These are phyloP conservation scores for Chaetoceros tenuissimus DNA, from an alignment of 108 stramenopile species.

Conservation along the genomic window DNA sequence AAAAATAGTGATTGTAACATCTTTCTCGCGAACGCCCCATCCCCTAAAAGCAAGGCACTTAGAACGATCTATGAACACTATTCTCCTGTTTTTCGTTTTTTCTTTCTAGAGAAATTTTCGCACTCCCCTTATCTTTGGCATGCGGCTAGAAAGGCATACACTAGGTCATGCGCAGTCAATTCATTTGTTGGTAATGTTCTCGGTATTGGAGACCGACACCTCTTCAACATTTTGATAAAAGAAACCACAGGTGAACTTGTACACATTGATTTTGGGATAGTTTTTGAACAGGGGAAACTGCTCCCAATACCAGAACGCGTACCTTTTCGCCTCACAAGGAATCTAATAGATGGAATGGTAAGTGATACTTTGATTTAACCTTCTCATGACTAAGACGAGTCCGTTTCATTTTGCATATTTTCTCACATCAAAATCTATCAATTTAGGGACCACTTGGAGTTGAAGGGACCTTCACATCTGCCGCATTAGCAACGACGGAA, in stretches of 20 bases:
- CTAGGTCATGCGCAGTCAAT: slow-evolving; percentile 88
- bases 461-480: slow-evolving; percentile 78
- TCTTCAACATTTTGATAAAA: slow-evolving; percentile 92
- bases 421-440: neutral
- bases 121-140: slow-evolving; percentile 82
- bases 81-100: slow-evolving; percentile 92
- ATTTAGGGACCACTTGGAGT: slow-evolving; percentile 63
- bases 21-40: too few relatives aligned
- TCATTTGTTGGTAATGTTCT: slow-evolving; percentile 96
- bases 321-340: slow-evolving; percentile 95
- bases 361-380: neutral
- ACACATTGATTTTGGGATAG: slow-evolving; percentile 98
- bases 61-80: slow-evolving; percentile 62
- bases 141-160: slow-evolving; percentile 75
- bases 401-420: neutral
- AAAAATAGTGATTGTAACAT: too few relatives aligned
- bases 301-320: slow-evolving; percentile 81
- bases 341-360: slow-evolving; percentile 95
- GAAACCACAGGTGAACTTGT: slow-evolving; percentile 87
- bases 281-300: slow-evolving; percentile 98
- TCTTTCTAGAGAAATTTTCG: slow-evolving; percentile 91
- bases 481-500: slow-evolving; percentile 72
- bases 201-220: slow-evolving; percentile 97
- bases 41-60: slow-evolving; percentile 43
- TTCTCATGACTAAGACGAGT: slow-evolving; percentile 8